Conservation (phyloP, 1,139 yeast genomes). For the Candida albicans region DNA sequence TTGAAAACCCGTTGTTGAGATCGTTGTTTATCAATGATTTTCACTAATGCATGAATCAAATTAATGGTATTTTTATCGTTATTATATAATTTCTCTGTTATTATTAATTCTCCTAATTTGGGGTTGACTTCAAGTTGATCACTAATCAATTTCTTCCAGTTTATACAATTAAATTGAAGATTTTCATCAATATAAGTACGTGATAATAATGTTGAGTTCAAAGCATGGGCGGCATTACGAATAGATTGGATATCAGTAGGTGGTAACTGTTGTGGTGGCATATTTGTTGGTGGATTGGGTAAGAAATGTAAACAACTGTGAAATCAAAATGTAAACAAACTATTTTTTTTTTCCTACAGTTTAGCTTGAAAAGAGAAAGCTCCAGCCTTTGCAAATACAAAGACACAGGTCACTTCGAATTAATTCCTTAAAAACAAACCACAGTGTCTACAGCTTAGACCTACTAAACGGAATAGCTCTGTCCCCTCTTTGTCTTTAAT, state of each 20-base stretch:
- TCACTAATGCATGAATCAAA: slow-evolving; percentile 41
- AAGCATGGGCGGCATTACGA: slow-evolving; percentile 34
- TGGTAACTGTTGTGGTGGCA: slow-evolving; percentile 1
- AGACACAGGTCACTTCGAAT: no score
- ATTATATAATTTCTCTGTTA: slow-evolving; percentile 35
- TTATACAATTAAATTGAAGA: slow-evolving; percentile 35
- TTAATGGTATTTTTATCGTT: slow-evolving; percentile 47
- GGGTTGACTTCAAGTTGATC: slow-evolving; percentile 20
- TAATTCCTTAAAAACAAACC: no score
- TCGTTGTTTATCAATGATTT: slow-evolving; percentile 40
- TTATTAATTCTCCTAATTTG: slow-evolving; percentile 16
- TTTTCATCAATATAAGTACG: slow-evolving; percentile 39
- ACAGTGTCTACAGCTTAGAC: no score
- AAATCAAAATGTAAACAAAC: neutral
- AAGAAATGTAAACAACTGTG: slow-evolving; percentile 20
- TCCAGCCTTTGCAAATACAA: no score
- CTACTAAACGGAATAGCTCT: no score
- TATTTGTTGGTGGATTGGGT: neutral
- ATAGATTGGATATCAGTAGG: slow-evolving; percentile 3
- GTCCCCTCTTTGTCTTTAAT: no score
- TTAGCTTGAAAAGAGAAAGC: no score
- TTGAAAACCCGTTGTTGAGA: slow-evolving; percentile 35
- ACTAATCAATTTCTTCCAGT: slow-evolving; percentile 31
- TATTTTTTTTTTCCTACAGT: neutral
- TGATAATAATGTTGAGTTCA: slow-evolving; percentile 37